Conservation (phyloP, 2,329 filamentous ascomycete genomes). For the Ilyonectria robusta region DNA sequence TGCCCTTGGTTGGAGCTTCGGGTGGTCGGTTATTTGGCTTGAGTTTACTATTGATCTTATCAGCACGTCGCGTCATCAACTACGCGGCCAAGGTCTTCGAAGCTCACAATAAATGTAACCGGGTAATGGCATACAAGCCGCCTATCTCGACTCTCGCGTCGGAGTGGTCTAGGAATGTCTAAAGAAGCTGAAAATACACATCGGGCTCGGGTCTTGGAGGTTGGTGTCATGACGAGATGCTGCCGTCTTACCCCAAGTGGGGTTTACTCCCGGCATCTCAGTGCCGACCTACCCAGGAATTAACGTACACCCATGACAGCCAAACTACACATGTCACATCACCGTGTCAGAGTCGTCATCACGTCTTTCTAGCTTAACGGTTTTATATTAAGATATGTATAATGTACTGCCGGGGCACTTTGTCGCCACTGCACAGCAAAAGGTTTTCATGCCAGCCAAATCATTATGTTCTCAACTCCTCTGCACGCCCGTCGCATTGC, state of each 20-base stretch:
- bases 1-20: not conserved
- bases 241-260: constrained; percentile 6
- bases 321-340: constrained; percentile 11
- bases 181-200: not conserved
- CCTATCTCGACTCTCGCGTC: not conserved
- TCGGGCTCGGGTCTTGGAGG: not conserved
- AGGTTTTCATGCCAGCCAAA: constrained; percentile 40
- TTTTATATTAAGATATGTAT: constrained; percentile 46
- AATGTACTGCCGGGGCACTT: constrained; percentile 39
- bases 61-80: not conserved
- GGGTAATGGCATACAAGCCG: not conserved
- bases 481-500: constrained; percentile 43
- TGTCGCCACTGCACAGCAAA: constrained; percentile 39
- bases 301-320: not conserved
- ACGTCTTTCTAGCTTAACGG: constrained; percentile 32
- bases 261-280: constrained; percentile 9
- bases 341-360: not conserved
- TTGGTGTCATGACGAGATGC: constrained; percentile 4
- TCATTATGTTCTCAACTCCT: constrained; percentile 48
- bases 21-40: too few species aligned
- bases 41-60: not conserved
- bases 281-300: constrained; percentile 2
- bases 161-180: not conserved
- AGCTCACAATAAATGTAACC: not conserved
- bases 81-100: not conserved